Percentiles rank a stretch among this genome's conserved stretches.
Conservation (phyloP, 2,329 filamentous ascomycete genomes). For the Gnomoniopsis smithogilvyi region DNA sequence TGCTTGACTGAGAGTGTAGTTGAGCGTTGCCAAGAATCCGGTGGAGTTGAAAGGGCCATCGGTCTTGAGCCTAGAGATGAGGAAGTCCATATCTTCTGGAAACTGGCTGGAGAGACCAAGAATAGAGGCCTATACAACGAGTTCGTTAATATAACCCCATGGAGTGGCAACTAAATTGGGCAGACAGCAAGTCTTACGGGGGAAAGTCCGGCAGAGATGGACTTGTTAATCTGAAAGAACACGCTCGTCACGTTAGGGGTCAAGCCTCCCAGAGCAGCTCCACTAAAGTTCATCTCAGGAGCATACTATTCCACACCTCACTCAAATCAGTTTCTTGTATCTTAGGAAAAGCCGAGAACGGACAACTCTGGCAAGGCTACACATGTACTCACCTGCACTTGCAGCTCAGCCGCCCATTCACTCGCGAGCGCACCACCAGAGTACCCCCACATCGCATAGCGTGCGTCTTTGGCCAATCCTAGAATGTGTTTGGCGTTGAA, state of each 20-base stretch:
- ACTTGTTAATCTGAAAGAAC: slow-evolving; percentile 31
- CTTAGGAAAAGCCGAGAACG: no score
- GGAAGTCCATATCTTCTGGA: slow-evolving; percentile 25
- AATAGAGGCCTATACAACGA: neutral
- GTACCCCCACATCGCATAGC: slow-evolving; percentile 48
- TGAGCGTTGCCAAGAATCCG: slow-evolving; percentile 21
- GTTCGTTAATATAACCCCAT: neutral
- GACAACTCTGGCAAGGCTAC: no score
- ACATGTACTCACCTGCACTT: slow-evolving; percentile 25
- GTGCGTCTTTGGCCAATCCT: slow-evolving; percentile 25
- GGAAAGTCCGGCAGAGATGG: slow-evolving; percentile 3
- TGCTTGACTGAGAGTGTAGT: slow-evolving; percentile 18
- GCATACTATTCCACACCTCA: slow-evolving; percentile 37
- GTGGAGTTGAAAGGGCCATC: slow-evolving; percentile 22
- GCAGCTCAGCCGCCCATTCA: slow-evolving; percentile 51
- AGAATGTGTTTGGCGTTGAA: slow-evolving; percentile 21
- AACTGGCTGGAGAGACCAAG: slow-evolving; percentile 33
- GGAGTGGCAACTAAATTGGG: neutral
- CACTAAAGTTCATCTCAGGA: slow-evolving; percentile 46
- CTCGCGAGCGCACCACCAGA: slow-evolving; percentile 51
- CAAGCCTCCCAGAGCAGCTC: slow-evolving; percentile 47
- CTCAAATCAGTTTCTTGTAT: no score
- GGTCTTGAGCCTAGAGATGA: slow-evolving; percentile 22
- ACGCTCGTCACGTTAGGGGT: slow-evolving; percentile 37
- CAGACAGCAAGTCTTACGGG: neutral